Evolutionary conservation across 2,329 filamentous ascomycete genomes (phyloP).

Genomic region (Calonectria honghensis): DNA sequence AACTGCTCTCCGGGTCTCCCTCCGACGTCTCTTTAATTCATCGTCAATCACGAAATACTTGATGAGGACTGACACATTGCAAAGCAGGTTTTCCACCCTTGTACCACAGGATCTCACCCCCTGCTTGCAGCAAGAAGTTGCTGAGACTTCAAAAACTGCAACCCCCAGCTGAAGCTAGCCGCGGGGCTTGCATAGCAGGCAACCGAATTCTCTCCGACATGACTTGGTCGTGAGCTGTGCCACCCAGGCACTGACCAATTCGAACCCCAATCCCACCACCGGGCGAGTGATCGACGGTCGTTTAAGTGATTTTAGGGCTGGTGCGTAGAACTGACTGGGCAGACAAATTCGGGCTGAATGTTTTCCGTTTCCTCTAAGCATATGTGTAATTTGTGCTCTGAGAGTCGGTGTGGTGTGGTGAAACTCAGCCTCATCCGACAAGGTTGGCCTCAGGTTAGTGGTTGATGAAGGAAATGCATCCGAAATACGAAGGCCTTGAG

Average conservation of each 20-base stretch:
- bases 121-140: constrained; percentile 4
- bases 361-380: neutral
- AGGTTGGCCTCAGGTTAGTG: neutral
- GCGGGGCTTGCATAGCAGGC: constrained; percentile 21
- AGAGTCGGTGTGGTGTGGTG: neutral
- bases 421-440: neutral
- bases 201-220: constrained; percentile 23
- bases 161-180: constrained; percentile 8
- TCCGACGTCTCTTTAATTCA: neutral
- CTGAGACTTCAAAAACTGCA: constrained; percentile 7
- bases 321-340: neutral
- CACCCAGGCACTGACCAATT: neutral
- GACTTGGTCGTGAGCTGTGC: constrained; percentile 1
- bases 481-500: neutral
- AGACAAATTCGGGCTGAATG: neutral
- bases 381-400: neutral
- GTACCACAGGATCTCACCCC: neutral
- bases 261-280: neutral
- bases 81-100: constrained; percentile 11
- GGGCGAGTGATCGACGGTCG: neutral
- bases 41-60: too few relatives aligned
- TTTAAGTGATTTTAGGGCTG: neutral
- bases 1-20: neutral
- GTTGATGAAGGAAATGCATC: neutral
- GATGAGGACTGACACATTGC: too few relatives aligned